Evolutionary conservation across 1,139 yeast genomes (phyloP), one percentile per base, ranked within the genome.

Genomic region (Geotrichum aggregatum): DNA sequence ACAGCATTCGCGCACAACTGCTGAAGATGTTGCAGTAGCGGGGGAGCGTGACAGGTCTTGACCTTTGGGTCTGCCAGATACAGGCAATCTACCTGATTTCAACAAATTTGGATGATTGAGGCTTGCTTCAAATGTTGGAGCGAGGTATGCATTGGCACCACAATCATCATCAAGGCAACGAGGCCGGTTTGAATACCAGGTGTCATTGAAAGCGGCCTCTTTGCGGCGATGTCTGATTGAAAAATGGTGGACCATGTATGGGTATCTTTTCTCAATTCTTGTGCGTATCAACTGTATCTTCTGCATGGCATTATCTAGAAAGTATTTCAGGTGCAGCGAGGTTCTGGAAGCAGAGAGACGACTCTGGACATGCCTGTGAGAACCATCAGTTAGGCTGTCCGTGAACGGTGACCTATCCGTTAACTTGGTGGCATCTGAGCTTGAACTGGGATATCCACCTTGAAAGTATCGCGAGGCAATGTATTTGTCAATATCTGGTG

Each of bases 391-490:
- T 11, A 43, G 28, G 19, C 31, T 43, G 3, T 22, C 34, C 28
- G 33, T 43, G 16, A 43, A 31, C 18, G 28, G 38, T 3, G 13
- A 13, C 16, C 33, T 43, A 28, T 33, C 28, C 47, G 31, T 31
- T 19, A 43, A 16, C 21, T 4, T 14, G 14, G 33, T 13, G 16
- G 47, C 11, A 10, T 43, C 47, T 6, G 31, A 19, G 4, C 39
- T 16, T 3, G 31, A 22, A 2, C 31, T 26, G 38, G 47, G 47
- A 19, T 31, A 43, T 4, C 14, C 16, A 14, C 33, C 39, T 7
- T 39, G 13, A 33, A 43, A 31, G 38, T 43, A 43, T 16, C 7
- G 39, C 8, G 47, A 43, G 3, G 47, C 47, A 43, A 43, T 33
- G 30, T 31, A 43, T 38, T 43, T 38, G 13, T 43, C 39, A 10